Conservation (phyloP, 768 basidiomycete genomes). For the Phylloporus rhodoxanthus region DNA sequence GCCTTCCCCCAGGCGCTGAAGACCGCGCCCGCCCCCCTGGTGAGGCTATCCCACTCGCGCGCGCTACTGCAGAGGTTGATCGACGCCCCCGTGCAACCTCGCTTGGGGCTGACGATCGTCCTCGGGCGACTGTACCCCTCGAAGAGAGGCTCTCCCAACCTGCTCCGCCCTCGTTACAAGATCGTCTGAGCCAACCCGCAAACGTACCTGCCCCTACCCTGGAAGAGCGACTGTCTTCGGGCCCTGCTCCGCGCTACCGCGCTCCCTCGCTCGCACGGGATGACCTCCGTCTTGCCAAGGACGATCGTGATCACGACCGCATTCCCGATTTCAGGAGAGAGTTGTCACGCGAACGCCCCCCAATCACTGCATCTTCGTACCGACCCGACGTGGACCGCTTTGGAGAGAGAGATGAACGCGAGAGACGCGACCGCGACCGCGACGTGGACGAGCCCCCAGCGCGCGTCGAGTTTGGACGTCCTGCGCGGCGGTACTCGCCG, state of each 20-base stretch:
- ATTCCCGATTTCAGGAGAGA: conserved; percentile 27
- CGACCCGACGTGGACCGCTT: conserved; percentile 38
- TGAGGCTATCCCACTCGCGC: conserved; percentile 16
- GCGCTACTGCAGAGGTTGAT: conserved; percentile 21
- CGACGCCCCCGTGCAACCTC: conserved; percentile 17
- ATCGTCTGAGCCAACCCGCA: conserved; percentile 34
- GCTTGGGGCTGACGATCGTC: conserved; percentile 23
- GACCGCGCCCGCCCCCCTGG: conserved; percentile 17
- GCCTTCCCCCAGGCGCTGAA: conserved; percentile 13
- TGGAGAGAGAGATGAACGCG: conserved; percentile 27
- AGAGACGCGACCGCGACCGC: conserved; percentile 35
- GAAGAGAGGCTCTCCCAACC: conserved; percentile 38
- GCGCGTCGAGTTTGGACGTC: conserved; percentile 13
- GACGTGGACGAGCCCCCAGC: not conserved
- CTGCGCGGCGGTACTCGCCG: conserved; percentile 15
- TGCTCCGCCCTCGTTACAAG: conserved; percentile 32
- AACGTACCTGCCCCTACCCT: conserved; percentile 26
- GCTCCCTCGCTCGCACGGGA: conserved; percentile 30
- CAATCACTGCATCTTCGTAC: conserved; percentile 25
- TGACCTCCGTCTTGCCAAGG: conserved; percentile 30
- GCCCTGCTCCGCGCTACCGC: conserved; percentile 23
- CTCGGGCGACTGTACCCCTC: conserved; percentile 25
- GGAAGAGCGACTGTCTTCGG: conserved; percentile 39
- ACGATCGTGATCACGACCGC: conserved; percentile 28
- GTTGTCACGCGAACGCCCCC: conserved; percentile 33